Evolutionary conservation across 140 eudicot genomes (phyloP), one percentile per base, ranked within the genome.

Genomic region (Artemisia princeps): DNA sequence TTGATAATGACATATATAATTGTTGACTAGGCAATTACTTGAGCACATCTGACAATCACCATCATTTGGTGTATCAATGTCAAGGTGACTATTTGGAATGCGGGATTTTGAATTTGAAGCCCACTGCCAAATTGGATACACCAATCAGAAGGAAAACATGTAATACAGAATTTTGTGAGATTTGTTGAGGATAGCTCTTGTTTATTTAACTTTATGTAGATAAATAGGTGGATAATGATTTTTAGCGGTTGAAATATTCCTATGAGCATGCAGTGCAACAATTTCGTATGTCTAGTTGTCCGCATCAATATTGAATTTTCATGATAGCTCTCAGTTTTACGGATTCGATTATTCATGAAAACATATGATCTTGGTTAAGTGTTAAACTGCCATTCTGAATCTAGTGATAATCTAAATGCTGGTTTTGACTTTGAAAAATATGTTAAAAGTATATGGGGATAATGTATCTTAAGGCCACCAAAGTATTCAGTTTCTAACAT

Each of bases 181-280:
- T 33, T 58, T 1, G 23, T 20, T 20, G 23, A 20, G 68, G 61
- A 60, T 4, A 10, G 20, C 10, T 23, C 60, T 70, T 15, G 23
- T 20, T 42, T 11, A 49, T 65, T 20, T 13, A 4, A 65, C 17
- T 46, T 42, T 65, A 40, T 68, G 5, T 28, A 5, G 24, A 26
- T 56, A 55, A 65, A 24, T 46, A 17, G 42, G 37, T 57, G 33
- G 73, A 19, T 66, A 57, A 20, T 20, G 23, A 20, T 20, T 20
- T 20, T 20, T 20, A 1, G 23, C 23, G 23, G 23, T 20, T 20
- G 23, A 20, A 1, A 20, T 20, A 20, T 20, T 20, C 23, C 20
- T 49, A 55, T 70, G 55, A 57, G 50, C 22, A 40, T 68, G 73
- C 17, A 12, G 22, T 54, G 55, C 55, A 68, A 40, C 56, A 69